Evolutionary conservation across 352 stramenopile genomes (phyloP), one percentile per base, ranked within the genome.

Genomic region (Pythium biforme): DNA sequence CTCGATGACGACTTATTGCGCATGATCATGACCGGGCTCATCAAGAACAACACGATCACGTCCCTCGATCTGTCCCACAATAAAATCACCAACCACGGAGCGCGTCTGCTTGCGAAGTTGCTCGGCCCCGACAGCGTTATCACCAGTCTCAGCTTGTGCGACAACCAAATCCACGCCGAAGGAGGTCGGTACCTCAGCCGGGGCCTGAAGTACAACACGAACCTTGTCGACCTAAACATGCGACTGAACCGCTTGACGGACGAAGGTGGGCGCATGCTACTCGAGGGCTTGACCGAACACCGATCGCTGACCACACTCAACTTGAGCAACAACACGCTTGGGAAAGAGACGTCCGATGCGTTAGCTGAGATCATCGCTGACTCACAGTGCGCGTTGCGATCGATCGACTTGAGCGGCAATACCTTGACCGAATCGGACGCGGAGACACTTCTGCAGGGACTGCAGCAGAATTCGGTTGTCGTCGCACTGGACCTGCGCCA

Each of bases 1-100:
- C 76, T 98, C 10, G 91, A 98, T 62, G 92, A 98, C 64, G 89
- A 98, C 56, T 61, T 98, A 55, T 71, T 98, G 55, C 85, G 89
- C 15, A 97, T 98, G 88, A 68, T 98, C 40, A 97, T 98, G 88
- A 96, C 89, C 4, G 94, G 94, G 0, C 74, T 98, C 22, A 83
- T 97, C 37, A 90, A 96, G 49, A 97, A 97, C 75, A 79, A 68
- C 27, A 98, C 90, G 11, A 95, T 98, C 57, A 98, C 92, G 9
- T 87, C 92, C 33, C 77, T 98, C 11, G 92, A 98, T 74, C 62
- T 98, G 1, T 95, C 88, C n/a, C 94, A 98, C 75, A 98, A 98
- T 69, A 97, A 97, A 67, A 93, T 98, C 62, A 97, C 89, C 0
- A 97, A 97, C 78, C 89, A 97, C 49, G 92, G 91, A 43, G 89